These are phyloP conservation scores for Phytophthora citricola DNA, from an alignment of 352 stramenopile genomes.

Conservation along the genomic window DNA sequence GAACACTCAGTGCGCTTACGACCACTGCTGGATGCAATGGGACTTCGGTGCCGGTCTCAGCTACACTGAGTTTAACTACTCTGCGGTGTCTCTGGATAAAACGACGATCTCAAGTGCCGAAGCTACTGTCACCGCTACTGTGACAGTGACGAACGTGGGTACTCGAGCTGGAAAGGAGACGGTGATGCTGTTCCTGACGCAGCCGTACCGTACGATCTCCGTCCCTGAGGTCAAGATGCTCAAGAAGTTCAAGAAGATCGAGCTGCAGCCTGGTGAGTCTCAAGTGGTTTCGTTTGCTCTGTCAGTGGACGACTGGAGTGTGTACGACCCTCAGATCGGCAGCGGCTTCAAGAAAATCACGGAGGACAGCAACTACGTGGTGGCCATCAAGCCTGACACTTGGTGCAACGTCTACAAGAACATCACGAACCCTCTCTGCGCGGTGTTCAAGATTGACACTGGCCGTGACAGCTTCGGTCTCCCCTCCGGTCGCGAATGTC, in stretches of 20 bases:
- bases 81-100: conserved; percentile 44
- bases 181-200: conserved; percentile 77
- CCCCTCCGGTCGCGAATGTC: conserved; percentile 11
- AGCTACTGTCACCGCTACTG: conserved; percentile 24
- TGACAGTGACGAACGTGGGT: conserved; percentile 80
- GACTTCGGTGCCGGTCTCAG: conserved; percentile 67
- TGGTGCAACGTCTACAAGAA: conserved; percentile 73
- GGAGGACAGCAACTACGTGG: conserved; percentile 65
- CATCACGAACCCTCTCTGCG: conserved; percentile 47
- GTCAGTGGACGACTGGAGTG: conserved; percentile 54
- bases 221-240: conserved; percentile 83
- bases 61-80: conserved; percentile 73
- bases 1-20: conserved; percentile 52
- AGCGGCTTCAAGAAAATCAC: conserved; percentile 57
- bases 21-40: conserved; percentile 62
- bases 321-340: conserved; percentile 70
- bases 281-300: conserved; percentile 47
- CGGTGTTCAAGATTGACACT: conserved; percentile 48
- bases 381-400: conserved; percentile 69
- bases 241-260: conserved; percentile 82
- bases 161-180: conserved; percentile 64
- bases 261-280: conserved; percentile 47
- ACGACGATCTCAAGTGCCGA: conserved; percentile 40
- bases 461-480: conserved; percentile 25
- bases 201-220: conserved; percentile 60